Evolutionary conservation across 768 basidiomycete genomes (phyloP), one percentile per base, ranked within the genome.

Genomic region (Leccinum rimulosum): DNA sequence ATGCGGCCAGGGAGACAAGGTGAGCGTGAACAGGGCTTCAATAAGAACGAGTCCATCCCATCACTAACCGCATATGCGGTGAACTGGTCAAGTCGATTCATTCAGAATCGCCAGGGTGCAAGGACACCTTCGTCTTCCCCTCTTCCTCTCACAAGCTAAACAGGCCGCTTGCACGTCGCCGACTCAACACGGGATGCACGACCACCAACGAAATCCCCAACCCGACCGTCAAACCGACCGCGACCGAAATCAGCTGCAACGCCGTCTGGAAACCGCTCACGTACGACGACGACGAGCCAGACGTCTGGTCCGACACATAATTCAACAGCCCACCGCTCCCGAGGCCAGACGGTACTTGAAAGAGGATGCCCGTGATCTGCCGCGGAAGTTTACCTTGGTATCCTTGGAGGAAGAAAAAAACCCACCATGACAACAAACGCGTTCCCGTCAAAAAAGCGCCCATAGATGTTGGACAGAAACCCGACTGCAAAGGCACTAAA

Each of bases 291-390:
- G 80, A 74, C 33, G 79, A 77, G 14, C 84, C 85, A 6, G 79
- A 73, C 25, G 82, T 77, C 59, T 82, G 79, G 61, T 82, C 75
- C 38, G 80, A 79, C 11, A 84, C 86, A 66, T 87, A 91, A 60
- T 82, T 84, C 61, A 95, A 80, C 7, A 94, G 82, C 31, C 92
- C 92, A 11, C 89, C 90, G 48, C 84, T 89, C 8, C 87, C 84
- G 11, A 94, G 80, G 40, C 91, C 92, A 8, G 88, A 89, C 0
- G 91, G 92, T 1, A 94, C 80, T 74, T 94, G 93, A 76, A 93
- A 89, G 15, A 93, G 78, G 51, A 94, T 89, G 25, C 88, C 91
- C 0, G 88, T 89, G 62, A 90, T 86, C 80, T 75, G 52, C 9
- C 0, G 38, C 38, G 17, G 7, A 40, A 40, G 0, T 9, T n/a